These are phyloP conservation scores for Hypomontagnella monticulosa DNA, from an alignment of 495 filamentous ascomycete genomes.

Conservation along the genomic window DNA sequence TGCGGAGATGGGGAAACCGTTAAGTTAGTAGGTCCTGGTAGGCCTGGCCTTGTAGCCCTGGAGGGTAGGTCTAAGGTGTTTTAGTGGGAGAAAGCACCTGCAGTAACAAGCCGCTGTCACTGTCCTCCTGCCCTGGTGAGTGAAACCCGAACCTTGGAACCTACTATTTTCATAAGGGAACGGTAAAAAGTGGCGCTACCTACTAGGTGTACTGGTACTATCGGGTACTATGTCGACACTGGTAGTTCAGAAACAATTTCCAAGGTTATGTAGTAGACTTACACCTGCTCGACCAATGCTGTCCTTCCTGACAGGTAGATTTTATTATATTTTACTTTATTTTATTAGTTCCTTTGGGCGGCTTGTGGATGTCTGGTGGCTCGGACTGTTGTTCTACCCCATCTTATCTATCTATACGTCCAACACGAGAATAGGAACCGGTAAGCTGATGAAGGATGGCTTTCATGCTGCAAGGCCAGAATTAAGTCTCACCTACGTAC, in stretches of 20 bases:
- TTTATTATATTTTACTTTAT: constrained; percentile 1
- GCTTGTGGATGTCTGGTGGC: no score
- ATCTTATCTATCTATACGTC: background rate
- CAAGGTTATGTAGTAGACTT: background rate
- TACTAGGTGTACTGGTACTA: no score
- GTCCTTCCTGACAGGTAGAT: constrained; percentile 14
- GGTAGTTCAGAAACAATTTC: background rate
- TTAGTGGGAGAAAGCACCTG: constrained; percentile 15
- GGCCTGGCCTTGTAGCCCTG: constrained; percentile 5
- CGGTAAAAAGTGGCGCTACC: constrained; percentile 34
- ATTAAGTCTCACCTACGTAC: constrained; percentile 5
- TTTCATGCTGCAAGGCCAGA: constrained; percentile 5
- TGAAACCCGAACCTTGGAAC: constrained; percentile 39
- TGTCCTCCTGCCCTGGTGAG: constrained; percentile 10
- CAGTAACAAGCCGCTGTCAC: constrained; percentile 15
- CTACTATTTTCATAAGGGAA: constrained; percentile 20
- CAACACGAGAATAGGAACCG: constrained; percentile 5
- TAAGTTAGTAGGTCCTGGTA: constrained; percentile 23
- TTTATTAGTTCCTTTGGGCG: background rate
- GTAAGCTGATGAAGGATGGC: constrained; percentile 13
- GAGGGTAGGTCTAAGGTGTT: constrained; percentile 2
- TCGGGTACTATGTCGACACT: no score
- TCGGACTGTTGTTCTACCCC: no score
- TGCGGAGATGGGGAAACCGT: constrained; percentile 45
- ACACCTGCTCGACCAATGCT: constrained; percentile 2